phyloP scores from a whole-genome alignment of 176 grass and related monocot genomes.

The Avena sativa region DNA sequence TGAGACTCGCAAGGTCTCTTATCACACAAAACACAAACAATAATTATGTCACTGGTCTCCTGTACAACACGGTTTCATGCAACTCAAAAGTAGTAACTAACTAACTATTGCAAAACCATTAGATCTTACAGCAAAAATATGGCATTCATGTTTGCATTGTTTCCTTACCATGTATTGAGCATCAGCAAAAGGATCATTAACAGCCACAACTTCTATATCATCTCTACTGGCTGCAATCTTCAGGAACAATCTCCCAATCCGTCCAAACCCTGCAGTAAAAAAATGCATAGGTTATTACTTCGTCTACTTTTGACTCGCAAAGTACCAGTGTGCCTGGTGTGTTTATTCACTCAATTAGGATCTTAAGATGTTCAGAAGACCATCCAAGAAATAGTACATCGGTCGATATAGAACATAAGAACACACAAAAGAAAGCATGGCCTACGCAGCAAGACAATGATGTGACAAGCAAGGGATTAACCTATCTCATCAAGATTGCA shows the following conservation, averaged over 20 bases:
- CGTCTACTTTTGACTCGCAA: not conserved
- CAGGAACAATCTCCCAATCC: slow-evolving; percentile 93
- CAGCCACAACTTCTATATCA: slow-evolving; percentile 97
- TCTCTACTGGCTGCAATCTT: slow-evolving; percentile 87
- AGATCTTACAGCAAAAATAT: not conserved
- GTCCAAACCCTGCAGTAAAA: slow-evolving; percentile 75
- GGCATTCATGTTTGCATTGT: not conserved
- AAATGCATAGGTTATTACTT: not conserved
- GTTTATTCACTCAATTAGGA: too few relatives aligned
- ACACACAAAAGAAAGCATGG: not conserved
- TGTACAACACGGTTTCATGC: not conserved
- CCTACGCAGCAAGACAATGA: not conserved
- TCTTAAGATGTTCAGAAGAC: not conserved
- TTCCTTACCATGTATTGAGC: slow-evolving; percentile 94
- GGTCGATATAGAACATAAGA: not conserved
- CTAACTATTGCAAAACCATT: not conserved
- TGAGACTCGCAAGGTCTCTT: not conserved
- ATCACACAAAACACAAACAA: not conserved
- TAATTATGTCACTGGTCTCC: too few relatives aligned
- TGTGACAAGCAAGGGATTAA: not conserved
- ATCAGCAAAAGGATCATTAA: slow-evolving; percentile 97
- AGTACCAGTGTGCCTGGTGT: too few relatives aligned
- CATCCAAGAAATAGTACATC: not conserved
- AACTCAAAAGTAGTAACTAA: not conserved
- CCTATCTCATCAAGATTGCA: not conserved